Base-by-base conservation (phyloP, 257 asterid species). In the Solanum corneliomulleri region DNA sequence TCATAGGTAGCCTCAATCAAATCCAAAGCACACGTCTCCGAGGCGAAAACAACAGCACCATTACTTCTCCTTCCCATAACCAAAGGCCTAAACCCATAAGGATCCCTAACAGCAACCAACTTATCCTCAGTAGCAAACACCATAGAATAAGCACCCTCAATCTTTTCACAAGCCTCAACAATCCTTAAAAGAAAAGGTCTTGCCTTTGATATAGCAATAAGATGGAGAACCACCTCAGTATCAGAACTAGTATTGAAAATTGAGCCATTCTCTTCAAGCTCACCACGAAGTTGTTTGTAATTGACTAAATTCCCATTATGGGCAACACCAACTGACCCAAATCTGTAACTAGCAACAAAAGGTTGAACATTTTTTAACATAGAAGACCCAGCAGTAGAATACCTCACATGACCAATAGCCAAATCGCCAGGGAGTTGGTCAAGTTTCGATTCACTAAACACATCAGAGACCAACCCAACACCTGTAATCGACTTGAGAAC, bases 351-450 rank as follows among this genome's bases (percentile, higher is more conserved):
- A 7, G 98, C 99, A 3, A 97, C 98, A 81, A 97, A 97, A 14
- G 99, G 99, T 90, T 97, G 99, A 13, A 97, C 99, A 88, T 97
- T 97, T 74, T 97, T 97, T 1, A 97, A 91, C 99, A 97, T 97
- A 20, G 98, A 95, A 0, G 99, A 85, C 2, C 99, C 99, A 5
- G 99, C 99, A 2, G 99, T 97, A 0, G 99, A 96, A 82, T 96
- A 97, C 52, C 99, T 92, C 29, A 97, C 99, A 41, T 97, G 99
- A 15, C 99, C 99, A 21, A 97, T 97, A 68, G 99, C 98, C n/a
- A 90, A 74, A 20, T 93, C 95, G 3, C 99, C 99, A 0, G 98
- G 99, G 37, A 96, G 87, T 39, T 94, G 91, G 45, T 88, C 94
- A 27, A 96, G 88, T 85, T 96, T 93, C n/a, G 99, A 93, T 45